Conservation (phyloP, 768 basidiomycete species). For the Boletus rubropictus region DNA sequence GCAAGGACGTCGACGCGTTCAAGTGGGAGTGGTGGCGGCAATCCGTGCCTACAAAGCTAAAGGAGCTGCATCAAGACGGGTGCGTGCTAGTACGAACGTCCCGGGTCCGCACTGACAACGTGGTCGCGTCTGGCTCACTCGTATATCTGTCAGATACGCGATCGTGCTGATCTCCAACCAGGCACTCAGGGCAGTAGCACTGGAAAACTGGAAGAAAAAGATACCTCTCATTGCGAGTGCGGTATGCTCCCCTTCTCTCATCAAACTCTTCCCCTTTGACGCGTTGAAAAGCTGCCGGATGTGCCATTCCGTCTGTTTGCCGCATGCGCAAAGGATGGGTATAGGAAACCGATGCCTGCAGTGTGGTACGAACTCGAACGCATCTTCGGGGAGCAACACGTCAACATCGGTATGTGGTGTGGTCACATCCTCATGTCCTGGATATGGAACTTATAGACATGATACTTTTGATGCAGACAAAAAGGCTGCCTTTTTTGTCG, state of each 20-base stretch:
- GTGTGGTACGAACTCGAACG: constrained; percentile 75
- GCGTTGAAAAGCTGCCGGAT: constrained; percentile 47
- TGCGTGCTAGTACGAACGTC: constrained; percentile 30
- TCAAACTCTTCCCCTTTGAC: not conserved
- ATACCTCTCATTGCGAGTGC: constrained; percentile 59
- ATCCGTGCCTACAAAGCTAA: constrained; percentile 56
- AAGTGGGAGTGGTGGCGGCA: constrained; percentile 67
- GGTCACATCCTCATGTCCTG: not conserved
- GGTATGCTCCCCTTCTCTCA: constrained; percentile 32
- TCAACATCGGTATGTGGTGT: constrained; percentile 54
- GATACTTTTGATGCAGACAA: constrained; percentile 45
- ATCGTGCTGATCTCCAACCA: constrained; percentile 85
- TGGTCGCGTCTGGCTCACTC: not conserved
- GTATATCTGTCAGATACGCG: constrained; percentile 43
- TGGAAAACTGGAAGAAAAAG: constrained; percentile 74
- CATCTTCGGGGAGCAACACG: constrained; percentile 50
- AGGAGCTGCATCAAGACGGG: constrained; percentile 55
- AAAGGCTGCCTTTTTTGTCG: constrained; percentile 67
- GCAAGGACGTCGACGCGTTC: constrained; percentile 29
- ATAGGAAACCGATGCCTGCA: constrained; percentile 82
- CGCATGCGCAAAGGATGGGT: constrained; percentile 67
- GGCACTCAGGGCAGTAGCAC: constrained; percentile 39
- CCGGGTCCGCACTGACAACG: not conserved
- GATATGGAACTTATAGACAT: not conserved
- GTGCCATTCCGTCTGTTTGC: constrained; percentile 78